Conservation (phyloP, 2,329 filamentous ascomycete genomes). For the Venturiaceae sp. region DNA sequence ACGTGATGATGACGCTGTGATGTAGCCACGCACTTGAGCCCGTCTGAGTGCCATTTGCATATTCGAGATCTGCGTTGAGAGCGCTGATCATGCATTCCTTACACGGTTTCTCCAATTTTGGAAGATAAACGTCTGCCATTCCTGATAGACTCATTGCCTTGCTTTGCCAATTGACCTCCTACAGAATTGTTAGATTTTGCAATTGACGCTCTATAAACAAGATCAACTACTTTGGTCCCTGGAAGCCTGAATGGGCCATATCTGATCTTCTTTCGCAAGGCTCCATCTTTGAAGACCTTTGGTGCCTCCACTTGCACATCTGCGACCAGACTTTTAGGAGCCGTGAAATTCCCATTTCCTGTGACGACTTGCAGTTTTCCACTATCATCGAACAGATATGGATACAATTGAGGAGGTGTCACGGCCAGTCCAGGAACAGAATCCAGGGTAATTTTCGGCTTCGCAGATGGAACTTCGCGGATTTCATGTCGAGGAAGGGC, state of each 20-base stretch:
- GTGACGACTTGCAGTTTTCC: background rate
- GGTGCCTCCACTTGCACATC: background rate
- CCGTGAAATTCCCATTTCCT: background rate
- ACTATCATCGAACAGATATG: background rate
- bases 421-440: background rate
- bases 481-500: no score
- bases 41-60: background rate
- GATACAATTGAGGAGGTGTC: background rate
- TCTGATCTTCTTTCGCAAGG: background rate
- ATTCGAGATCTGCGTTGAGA: slow-evolving; percentile 2
- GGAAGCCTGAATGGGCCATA: slow-evolving; percentile 1
- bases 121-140: slow-evolving; percentile 2
- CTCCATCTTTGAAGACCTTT: background rate
- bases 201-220: no score
- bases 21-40: slow-evolving; percentile 1
- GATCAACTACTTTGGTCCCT: background rate
- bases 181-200: no score
- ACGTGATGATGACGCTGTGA: background rate
- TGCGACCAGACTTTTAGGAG: background rate
- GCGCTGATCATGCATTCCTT: background rate
- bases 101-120: background rate
- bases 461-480: no score
- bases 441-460: no score
- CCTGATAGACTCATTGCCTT: background rate
- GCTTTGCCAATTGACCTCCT: slow-evolving; percentile 2